Evolutionary conservation across 2,329 filamentous ascomycete genomes (phyloP), one percentile per base, ranked within the genome.

Genomic region (Xenoacremonium recifei): DNA sequence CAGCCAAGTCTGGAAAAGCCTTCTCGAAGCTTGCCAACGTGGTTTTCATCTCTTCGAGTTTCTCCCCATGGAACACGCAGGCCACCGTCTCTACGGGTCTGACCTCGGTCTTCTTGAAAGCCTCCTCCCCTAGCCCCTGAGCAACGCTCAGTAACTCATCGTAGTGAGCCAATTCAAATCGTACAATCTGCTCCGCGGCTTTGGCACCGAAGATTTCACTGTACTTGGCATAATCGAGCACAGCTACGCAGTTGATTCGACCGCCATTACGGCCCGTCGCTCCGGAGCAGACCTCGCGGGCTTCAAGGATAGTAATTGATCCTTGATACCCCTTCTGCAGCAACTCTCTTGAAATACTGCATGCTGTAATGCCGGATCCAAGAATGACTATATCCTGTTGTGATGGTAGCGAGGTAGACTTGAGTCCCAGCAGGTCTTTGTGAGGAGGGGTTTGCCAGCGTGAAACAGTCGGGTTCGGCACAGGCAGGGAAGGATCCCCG

Each of bases 341-440:
- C 2, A 69, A 49, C 6, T 58, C 55, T 11, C 59, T 54, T 21
- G 60, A 58, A 9, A 66, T 47, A 17, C 57, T 57, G 11, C 55
- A 57, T 11, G 61, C 66, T 0, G 65, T 62, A 20, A 68, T 61
- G 0, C 65, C 66, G 4, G 64, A 66, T 6, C 66, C 66, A 35
- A 69, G 61, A n/a, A 68, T 57, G 12, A 57, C 52, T 6, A 64
- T 51, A 40, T 68, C 65, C 5, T 27, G 23, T 1, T 11, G 18
- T 17, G 39, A 42, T 25, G 52, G 54, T 2, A 52, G 21, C 17
- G 53, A 46, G 3, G n/a, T 2, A 4, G 40, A 42, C 53, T 45
- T 13, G 44, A 47, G 25, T 5, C 4, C 17, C 2, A 7, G 3
- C 4, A 42, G 4, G 3, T 19, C 10, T 4, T 19, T 4, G 12